Base-by-base conservation (phyloP, 208 protist genomes). In the Crithidia bombi region DNA sequence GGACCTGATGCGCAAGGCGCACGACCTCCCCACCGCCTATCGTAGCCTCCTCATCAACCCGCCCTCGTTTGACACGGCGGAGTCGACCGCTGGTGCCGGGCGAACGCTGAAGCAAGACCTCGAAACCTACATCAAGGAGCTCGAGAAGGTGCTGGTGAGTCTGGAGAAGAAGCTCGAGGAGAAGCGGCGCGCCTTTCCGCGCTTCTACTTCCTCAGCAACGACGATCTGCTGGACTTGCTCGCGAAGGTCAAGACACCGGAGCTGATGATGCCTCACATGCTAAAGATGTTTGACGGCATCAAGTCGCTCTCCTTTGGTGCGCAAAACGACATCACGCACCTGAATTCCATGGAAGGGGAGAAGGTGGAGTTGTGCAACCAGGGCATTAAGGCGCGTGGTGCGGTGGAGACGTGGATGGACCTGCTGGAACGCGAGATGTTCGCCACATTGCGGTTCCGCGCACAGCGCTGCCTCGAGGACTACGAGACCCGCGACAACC, bases 231-330 rank as follows among this genome's bases (percentile, higher is more conserved):
- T 99, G 10, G 97, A 99, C 72, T 97, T 99, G 51, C 83, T 99
- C n/a, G 93, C 98, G 35, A 98, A 99, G 88, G 98, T 98, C 23
- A 98, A 97, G 73, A 97, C 98, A 44, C 97, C 98, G 11, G 93
- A 97, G 65, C 86, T 97, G 55, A 98, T 99, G 73, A 98, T 99
- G 89, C 93, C 96, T 41, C 96, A 99, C 82, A 97, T 99, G 89
- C 81, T 93, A 26, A 99, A 99, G 82, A 99, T 98, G 92, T 99
- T 99, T 75, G 97, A 99, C 81, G 92, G 94, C 73, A 96, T 97
- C 73, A 97, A 97, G 69, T 87, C 88, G 25, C 78, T 97, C 35
- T 54, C 78, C 10, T 89, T 97, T 57, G 70, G 74, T 19, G 82
- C 90, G 41, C 78, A 84, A 65, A 94, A 95, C 62, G 90, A 95